Base-by-base conservation (phyloP, 1,284 basidiomycete species). In the Chalciporus sp. region DNA sequence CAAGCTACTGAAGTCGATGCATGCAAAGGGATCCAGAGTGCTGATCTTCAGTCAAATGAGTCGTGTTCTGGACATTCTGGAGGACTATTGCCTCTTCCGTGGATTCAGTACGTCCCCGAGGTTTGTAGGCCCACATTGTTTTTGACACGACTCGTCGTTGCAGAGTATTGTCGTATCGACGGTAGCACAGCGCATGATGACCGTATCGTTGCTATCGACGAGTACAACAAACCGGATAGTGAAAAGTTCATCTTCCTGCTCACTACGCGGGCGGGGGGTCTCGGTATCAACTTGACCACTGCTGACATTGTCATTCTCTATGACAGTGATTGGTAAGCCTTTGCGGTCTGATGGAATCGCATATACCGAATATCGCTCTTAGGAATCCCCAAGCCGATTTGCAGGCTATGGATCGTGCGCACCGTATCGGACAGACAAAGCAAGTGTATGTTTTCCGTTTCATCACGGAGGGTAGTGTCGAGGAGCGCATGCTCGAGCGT, bases 41-140 rank as follows among this genome's bases (percentile, higher is more conserved):
- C 85, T 98, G 59, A 98, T 99, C 61, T 99, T 99, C 79, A 95
- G 92, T 62, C 96, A 98, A 74, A 99, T 99, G 96, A 95, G 92
- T 74, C 90, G 96, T 42, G 88, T 95, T 26, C 70, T 84, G 27
- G 97, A 99, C 72, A 99, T 99, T 58, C 74, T 99, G 40, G 96
- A 99, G 70, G 97, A 99, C 69, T 99, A 97, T 74, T 98, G 95
- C 72, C 77, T 97, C 57, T 99, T 98, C 81, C 80, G 96, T 46
- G 77, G 77, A 53, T 96, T 92, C 75, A 88, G 94, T 95, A 64
- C 57, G 91, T 81, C 2, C 20, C 45, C 40, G 12, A 31, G n/a
- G 6, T 3, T 19, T 31, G 3, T 31, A 11, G 0, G 28, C 26
- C n/a, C n/a, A 7, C 3, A 3, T 12, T 9, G 19, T 1, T 28